Evolutionary conservation across 2,329 filamentous ascomycete species (phyloP), one percentile per base, ranked within the genome.

Genomic region (Aureobasidium sp.): DNA sequence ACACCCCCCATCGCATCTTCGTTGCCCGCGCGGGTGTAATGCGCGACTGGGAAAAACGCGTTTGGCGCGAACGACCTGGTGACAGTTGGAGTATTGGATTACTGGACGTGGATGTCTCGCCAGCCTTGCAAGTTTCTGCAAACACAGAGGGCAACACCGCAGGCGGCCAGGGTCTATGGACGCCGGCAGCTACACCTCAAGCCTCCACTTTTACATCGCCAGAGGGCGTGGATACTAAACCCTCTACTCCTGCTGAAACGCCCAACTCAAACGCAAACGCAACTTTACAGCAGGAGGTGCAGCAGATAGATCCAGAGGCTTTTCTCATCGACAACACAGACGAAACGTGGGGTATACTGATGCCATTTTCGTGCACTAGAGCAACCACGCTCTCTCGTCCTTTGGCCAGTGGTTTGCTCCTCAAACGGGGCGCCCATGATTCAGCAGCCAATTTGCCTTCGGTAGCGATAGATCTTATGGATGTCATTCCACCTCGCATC

Each of bases 1-100:
- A 86, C 67, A 85, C 92, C 0, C 85, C 87, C 61, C 93, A 90
- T 89, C 85, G 89, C 16, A 77, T 94, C 11, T 85, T 91, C 63
- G 82, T 95, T 63, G 85, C 87, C 37, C 89, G 89, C 72, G 85
- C 83, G 50, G 86, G 87, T 21, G 27, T 41, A 5, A 62, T 62
- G 61, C 59, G 59, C 30, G 49, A 61, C 14, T 61, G 59, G 59
- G 59, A 61, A 36, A 63, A 61, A n/a, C 30, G 59, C 6, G 37
- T 55, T 8, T 63, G 58, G 58, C 51, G 51, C 10, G 49, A 55
- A 30, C 36, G 16, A 9, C 32, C 58, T 5, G n/a, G n/a, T 4
- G 62, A 63, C 27, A 57, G 36, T 5, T 77, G 79, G 73, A 67
- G 71, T 49, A 49, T 34, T 6, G 37, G 13, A 2, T 27, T 62